Evolutionary conservation across 495 filamentous ascomycete genomes (phyloP).

Genomic region (Xanthoparmelia taractica): DNA sequence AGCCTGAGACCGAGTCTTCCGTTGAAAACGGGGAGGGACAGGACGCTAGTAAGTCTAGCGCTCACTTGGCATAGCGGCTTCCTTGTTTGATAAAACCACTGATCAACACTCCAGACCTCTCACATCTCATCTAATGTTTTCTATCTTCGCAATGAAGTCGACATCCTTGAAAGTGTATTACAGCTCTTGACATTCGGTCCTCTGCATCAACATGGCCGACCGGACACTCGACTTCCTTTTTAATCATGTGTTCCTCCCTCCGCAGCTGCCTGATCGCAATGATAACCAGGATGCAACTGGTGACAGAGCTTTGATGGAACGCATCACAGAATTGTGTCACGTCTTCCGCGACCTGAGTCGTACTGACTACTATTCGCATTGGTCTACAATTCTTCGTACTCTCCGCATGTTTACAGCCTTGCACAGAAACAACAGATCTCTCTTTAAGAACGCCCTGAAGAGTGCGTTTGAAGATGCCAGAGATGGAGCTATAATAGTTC

Average conservation of each 20-base stretch:
- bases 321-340: not conserved
- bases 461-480: constrained; percentile 6
- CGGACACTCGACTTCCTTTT: constrained; percentile 18
- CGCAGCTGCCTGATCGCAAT: constrained; percentile 44
- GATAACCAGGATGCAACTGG: constrained; percentile 28
- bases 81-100: not conserved
- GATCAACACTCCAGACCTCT: not conserved
- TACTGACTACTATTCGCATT: constrained; percentile 1
- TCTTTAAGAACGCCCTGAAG: constrained; percentile 29
- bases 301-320: constrained; percentile 6
- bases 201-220: not conserved
- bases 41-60: not conserved
- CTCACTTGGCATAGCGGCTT: not conserved
- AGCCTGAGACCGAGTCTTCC: too few species aligned
- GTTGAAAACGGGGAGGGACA: not conserved
- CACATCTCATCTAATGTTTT: not conserved
- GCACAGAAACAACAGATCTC: constrained; percentile 10
- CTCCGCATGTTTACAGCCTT: constrained; percentile 7
- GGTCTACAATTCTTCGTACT: constrained; percentile 4
- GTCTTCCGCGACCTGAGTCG: not conserved
- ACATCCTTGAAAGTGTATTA: not conserved
- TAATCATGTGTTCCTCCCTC: constrained; percentile 55
- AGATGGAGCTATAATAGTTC: constrained; percentile 20
- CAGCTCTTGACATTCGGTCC: too few species aligned
- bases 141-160: not conserved